Evolutionary conservation across 345 rosid species (phyloP), one percentile per base, ranked within the genome.

Genomic region (Bruguiera gymnorhiza): DNA sequence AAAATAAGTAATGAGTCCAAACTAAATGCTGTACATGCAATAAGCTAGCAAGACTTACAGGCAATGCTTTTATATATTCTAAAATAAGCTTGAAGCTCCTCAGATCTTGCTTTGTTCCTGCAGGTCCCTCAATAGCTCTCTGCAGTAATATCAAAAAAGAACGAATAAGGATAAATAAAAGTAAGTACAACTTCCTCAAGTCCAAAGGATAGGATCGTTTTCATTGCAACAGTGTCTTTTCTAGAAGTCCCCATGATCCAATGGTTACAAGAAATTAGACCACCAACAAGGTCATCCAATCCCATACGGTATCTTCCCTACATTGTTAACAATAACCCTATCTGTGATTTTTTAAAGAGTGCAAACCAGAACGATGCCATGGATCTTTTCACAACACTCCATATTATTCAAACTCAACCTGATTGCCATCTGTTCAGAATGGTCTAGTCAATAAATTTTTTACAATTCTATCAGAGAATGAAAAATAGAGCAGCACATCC

Each of bases 41-140:
- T 6, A 20, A 31, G 54, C 29, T 26, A 26, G 6, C 13, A 63
- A 24, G 39, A 75, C 89, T 83, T 81, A 91, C 99, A 34, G 97
- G 99, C 87, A 89, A 80, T 56, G 97, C 96, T 79, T 95, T 92
- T 69, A 95, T 87, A 76, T 89, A 95, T 71, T 95, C 93, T 63
- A 92, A 67, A 74, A 85, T 77, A 66, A 94, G 93, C 80, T 87
- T 89, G 76, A 94, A 94, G 82, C 86, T 89, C 79, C 99, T 79
- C 51, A 90, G 77, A 72, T 91, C 97, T 83, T 94, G 95, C 70
- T 80, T 87, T 37, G 81, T 39, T 73, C 83, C 81, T 32, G 83
- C 73, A 79, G 85, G 53, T 72, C 89, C 95, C 81, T 91, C 97
- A 70, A 75, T 76, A 70, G 92, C 80, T 78, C 89, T 87, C 96